Conservation (phyloP, 2,329 filamentous ascomycete species). For the Trichoderma polysporum region DNA sequence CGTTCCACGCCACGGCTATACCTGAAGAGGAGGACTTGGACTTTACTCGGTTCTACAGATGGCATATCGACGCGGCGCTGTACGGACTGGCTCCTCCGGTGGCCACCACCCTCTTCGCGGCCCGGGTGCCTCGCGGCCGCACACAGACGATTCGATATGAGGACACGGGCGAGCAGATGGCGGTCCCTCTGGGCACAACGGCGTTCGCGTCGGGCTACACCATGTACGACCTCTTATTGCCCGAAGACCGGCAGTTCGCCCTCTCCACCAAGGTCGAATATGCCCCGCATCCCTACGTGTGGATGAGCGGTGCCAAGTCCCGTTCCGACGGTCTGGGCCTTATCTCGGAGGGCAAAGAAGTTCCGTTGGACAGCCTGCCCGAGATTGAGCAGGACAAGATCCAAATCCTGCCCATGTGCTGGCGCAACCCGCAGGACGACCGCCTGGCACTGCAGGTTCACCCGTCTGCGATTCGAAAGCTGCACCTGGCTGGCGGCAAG, state of each 20-base stretch:
- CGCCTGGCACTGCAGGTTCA: slow-evolving; percentile 71
- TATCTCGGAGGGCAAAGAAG: slow-evolving; percentile 63
- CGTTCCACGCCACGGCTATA: slow-evolving; percentile 68
- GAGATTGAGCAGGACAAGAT: slow-evolving; percentile 65
- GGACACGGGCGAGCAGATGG: slow-evolving; percentile 64
- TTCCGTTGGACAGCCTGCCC: slow-evolving; percentile 60
- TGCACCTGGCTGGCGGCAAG: slow-evolving; percentile 65
- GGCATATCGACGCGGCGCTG: slow-evolving; percentile 78
- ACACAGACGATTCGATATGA: slow-evolving; percentile 70
- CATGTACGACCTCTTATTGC: slow-evolving; percentile 67
- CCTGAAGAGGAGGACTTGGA: slow-evolving; percentile 51
- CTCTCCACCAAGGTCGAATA: slow-evolving; percentile 70
- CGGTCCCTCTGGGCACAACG: slow-evolving; percentile 72
- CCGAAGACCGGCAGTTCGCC: slow-evolving; percentile 66
- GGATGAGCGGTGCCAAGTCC: slow-evolving; percentile 71
- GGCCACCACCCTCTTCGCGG: slow-evolving; percentile 71
- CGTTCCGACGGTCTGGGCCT: slow-evolving; percentile 70
- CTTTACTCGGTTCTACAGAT: slow-evolving; percentile 65
- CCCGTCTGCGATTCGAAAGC: slow-evolving; percentile 66
- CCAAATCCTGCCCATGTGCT: slow-evolving; percentile 72
- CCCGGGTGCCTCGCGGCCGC: slow-evolving; percentile 67
- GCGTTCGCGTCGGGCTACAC: slow-evolving; percentile 71
- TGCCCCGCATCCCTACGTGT: slow-evolving; percentile 76
- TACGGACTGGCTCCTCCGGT: slow-evolving; percentile 73
- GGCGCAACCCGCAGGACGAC: slow-evolving; percentile 72